These are phyloP conservation scores for Psilocybe cyanescens DNA, from an alignment of 768 basidiomycete genomes.

Conservation along the genomic window DNA sequence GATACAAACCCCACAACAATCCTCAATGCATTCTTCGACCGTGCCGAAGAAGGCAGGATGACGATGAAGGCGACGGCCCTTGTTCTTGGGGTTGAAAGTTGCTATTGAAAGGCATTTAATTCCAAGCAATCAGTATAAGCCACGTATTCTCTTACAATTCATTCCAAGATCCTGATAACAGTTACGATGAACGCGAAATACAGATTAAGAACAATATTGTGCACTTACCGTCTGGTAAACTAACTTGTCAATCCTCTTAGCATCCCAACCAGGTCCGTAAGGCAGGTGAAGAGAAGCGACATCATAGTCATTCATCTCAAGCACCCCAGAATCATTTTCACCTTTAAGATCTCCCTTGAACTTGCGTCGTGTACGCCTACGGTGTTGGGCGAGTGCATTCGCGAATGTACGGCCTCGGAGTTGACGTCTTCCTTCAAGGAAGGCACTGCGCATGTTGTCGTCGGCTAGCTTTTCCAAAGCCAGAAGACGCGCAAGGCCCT, in stretches of 20 bases:
- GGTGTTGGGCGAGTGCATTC: constrained; percentile 30
- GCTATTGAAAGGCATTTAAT: constrained; percentile 32
- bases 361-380: constrained; percentile 37
- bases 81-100: constrained; percentile 67
- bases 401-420: constrained; percentile 52
- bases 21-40: constrained; percentile 58
- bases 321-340: constrained; percentile 35
- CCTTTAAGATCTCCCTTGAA: constrained; percentile 62
- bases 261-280: constrained; percentile 66
- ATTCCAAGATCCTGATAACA: constrained; percentile 54
- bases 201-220: too few relatives aligned
- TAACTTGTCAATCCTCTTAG: constrained; percentile 56
- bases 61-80: constrained; percentile 59
- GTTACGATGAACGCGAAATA: neutral
- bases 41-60: constrained; percentile 69
- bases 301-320: constrained; percentile 65
- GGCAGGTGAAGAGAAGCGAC: constrained; percentile 60
- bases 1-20: constrained; percentile 58
- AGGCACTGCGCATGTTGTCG: constrained; percentile 45
- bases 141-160: constrained; percentile 46
- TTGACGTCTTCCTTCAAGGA: constrained; percentile 47
- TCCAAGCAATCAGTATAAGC: neutral
- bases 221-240: constrained; percentile 32
- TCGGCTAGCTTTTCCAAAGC: constrained; percentile 62
- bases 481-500: constrained; percentile 64